Evolutionary conservation across 495 filamentous ascomycete genomes (phyloP), one percentile per base, ranked within the genome.

Genomic region (Cenococcum geophilum): DNA sequence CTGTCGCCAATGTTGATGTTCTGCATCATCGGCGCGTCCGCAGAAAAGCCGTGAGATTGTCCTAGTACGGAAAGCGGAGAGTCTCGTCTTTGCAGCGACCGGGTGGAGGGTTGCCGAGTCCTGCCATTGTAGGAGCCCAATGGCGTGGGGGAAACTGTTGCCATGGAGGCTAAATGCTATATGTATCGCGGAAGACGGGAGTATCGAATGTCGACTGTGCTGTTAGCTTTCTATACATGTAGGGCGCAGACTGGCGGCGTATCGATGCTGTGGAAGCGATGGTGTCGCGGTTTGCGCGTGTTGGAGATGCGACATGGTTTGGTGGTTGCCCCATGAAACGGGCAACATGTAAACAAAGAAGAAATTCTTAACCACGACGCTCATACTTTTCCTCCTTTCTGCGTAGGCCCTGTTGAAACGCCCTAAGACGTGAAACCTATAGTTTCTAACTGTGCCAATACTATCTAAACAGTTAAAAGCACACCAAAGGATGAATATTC

Each of bases 1-100:
- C 67, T 71, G 63, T 75, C 74, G 58, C 73, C 72, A 42, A 73
- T 65, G 36, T 68, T 60, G 35, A 76, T 71, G 43, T 69, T 63
- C 51, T 72, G 71, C 54, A 74, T 55, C 59, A 68, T 62, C 9
- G 65, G 66, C 57, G 71, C 72, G 53, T 70, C 58, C 8, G 72
- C 61, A 20, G 66, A 59, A 53, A 75, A 74, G 50, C 71, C 73
- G 25, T 64, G 56, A 0, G 64, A 62, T 21, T 71, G 68, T 5
- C 68, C 66, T 22, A 73, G 59, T 9, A 70, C 66, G 12, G 64
- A 60, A n/a, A 74, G 65, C 20, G 74, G 74, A n/a, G 74, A 76
- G 25, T 67, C 67, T 59, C 64, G 55, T 43, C 67, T 50, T 42
- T 22, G 54, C n/a, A 59, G 16, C 11, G 62, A 54, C 8, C 67